These are phyloP conservation scores for Yamadazyma triangularis DNA, from an alignment of 1,139 yeast genomes.

Conservation along the genomic window DNA sequence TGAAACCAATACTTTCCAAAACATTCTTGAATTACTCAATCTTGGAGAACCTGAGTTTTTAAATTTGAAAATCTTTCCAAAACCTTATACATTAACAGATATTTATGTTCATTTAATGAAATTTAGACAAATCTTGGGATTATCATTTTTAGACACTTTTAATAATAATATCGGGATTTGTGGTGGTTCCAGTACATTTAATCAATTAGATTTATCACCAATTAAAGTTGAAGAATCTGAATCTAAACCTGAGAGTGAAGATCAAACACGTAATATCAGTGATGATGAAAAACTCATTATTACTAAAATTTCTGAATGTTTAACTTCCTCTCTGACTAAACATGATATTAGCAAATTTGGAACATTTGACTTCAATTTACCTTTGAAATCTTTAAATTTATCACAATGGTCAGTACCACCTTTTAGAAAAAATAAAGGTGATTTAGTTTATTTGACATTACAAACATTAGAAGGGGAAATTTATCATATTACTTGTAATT, in stretches of 20 bases:
- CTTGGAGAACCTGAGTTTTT: constrained; percentile 14
- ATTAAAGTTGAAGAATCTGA: constrained; percentile 12
- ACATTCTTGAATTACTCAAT: constrained; percentile 21
- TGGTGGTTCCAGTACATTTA: constrained; percentile 27
- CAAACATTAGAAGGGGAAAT: constrained; percentile 81
- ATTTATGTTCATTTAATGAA: constrained; percentile 38
- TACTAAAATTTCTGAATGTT: constrained; percentile 2
- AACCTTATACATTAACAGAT: constrained; percentile 34
- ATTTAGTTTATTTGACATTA: constrained; percentile 68
- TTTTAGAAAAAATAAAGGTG: constrained; percentile 61
- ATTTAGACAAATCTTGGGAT: constrained; percentile 43
- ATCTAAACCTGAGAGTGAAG: constrained; percentile 1
- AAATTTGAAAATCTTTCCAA: constrained; percentile 22
- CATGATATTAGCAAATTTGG: constrained; percentile 1
- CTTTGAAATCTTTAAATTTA: constrained; percentile 53
- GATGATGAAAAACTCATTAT: constrained; percentile 14
- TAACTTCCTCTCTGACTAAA: not conserved
- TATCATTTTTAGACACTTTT: constrained; percentile 36
- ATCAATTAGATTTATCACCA: constrained; percentile 24
- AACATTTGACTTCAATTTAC: constrained; percentile 12
- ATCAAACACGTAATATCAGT: constrained; percentile 13
- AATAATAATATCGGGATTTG: constrained; percentile 20
- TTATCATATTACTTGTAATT: constrained; percentile 71
- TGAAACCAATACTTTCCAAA: constrained; percentile 29
- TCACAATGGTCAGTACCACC: constrained; percentile 93